Conservation (phyloP, 2,329 filamentous ascomycete species). For the Diaporthe velutina region DNA sequence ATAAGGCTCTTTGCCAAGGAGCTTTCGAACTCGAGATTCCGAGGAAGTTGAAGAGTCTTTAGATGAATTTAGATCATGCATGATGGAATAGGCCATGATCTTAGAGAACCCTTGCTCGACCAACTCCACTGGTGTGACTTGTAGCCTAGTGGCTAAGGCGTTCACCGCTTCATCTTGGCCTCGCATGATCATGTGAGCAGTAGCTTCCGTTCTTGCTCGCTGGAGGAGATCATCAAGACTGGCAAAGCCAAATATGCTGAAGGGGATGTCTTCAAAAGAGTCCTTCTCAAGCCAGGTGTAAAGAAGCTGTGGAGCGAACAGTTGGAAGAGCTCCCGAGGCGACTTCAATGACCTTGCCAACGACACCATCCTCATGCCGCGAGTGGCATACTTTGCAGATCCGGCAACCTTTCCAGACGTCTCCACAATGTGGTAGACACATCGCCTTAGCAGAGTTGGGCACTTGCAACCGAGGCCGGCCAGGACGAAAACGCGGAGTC, state of each 20-base stretch:
- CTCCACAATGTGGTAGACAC: conserved; percentile 95
- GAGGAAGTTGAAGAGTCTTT: conserved; percentile 63
- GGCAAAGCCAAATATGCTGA: conserved; percentile 83
- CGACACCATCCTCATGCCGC: conserved; percentile 78
- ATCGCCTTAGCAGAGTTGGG: conserved; percentile 87
- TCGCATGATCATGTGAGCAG: conserved; percentile 86
- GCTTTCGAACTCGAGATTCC: conserved; percentile 76
- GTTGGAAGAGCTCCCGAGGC: conserved; percentile 78
- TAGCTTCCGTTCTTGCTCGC: conserved; percentile 81
- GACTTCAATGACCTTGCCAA: conserved; percentile 72
- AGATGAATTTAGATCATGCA: conserved; percentile 75
- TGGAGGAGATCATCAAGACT: conserved; percentile 76
- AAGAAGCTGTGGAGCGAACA: conserved; percentile 90
- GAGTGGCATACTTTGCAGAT: conserved; percentile 77
- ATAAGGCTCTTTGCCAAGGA: conserved; percentile 77
- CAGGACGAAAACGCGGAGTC: conserved; percentile 82
- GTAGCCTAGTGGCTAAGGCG: conserved; percentile 71
- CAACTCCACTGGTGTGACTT: conserved; percentile 66
- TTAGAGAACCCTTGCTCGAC: conserved; percentile 80
- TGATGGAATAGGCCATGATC: conserved; percentile 85
- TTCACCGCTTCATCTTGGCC: conserved; percentile 74
- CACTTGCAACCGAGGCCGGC: conserved; percentile 83
- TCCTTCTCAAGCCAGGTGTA: conserved; percentile 88
- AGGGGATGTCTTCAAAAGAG: conserved; percentile 80
- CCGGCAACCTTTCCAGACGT: conserved; percentile 79